These are phyloP conservation scores for Quercus suber DNA, from an alignment of 306 rosid genomes.

Conservation along the genomic window DNA sequence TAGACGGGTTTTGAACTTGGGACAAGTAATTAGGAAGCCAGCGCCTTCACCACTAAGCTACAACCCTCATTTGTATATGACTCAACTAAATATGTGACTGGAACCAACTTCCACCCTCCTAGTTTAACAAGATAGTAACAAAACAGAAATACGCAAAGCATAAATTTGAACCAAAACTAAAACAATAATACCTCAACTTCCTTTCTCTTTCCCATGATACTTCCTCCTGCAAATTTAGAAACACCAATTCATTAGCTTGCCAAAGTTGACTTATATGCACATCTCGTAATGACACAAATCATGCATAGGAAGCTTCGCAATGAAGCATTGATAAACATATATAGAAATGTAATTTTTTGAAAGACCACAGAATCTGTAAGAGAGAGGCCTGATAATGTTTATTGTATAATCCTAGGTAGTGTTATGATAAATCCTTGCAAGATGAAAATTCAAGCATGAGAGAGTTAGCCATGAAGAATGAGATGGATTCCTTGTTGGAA, in stretches of 20 bases:
- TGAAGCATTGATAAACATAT: neutral
- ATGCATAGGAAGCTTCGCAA: neutral
- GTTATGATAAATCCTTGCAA: too few relatives aligned
- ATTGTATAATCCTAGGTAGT: neutral
- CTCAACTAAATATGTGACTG: too few relatives aligned
- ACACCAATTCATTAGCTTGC: neutral
- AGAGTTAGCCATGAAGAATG: too few relatives aligned
- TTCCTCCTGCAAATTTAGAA: conserved; percentile 28
- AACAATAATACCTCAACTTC: conserved; percentile 21
- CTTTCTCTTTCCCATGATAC: conserved; percentile 15
- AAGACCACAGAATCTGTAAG: neutral
- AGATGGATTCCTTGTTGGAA: too few relatives aligned
- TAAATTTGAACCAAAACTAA: neutral
- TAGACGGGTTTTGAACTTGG: too few relatives aligned
- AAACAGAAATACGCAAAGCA: neutral
- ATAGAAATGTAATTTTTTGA: neutral
- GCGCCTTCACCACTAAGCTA: too few relatives aligned
- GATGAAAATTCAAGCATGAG: too few relatives aligned
- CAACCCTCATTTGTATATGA: too few relatives aligned
- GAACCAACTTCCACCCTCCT: too few relatives aligned
- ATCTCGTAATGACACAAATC: neutral
- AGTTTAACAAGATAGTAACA: neutral
- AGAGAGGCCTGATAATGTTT: neutral
- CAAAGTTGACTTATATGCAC: neutral
- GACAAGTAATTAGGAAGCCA: too few relatives aligned